phyloP scores from a whole-genome alignment of 768 basidiomycete species.

The Neoboletus brunneissimus region DNA sequence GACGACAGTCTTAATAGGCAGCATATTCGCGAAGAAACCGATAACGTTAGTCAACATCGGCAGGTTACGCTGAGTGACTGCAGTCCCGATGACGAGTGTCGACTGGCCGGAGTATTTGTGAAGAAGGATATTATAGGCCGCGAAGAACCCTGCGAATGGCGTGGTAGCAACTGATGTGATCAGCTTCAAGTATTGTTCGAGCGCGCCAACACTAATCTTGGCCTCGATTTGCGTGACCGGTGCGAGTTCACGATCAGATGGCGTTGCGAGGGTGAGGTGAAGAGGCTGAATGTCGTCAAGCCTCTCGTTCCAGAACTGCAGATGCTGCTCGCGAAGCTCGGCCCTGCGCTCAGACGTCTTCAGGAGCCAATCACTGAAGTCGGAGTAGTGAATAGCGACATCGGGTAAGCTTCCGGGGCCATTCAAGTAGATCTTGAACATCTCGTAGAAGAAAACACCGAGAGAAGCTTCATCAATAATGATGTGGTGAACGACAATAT shows the following conservation, averaged over 20 bases:
- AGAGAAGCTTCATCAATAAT: slow-evolving; percentile 31
- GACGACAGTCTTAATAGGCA: slow-evolving; percentile 29
- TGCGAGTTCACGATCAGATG: slow-evolving; percentile 26
- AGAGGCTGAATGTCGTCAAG: slow-evolving; percentile 17
- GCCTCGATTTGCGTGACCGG: slow-evolving; percentile 29
- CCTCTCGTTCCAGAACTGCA: slow-evolving; percentile 26
- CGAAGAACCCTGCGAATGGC: slow-evolving; percentile 31
- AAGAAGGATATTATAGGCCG: slow-evolving; percentile 32
- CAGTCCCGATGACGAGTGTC: slow-evolving; percentile 29
- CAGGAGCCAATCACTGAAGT: slow-evolving; percentile 25
- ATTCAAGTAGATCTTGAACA: slow-evolving; percentile 28
- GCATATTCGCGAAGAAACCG: slow-evolving; percentile 33
- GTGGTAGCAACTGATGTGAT: slow-evolving; percentile 19
- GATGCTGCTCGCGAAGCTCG: slow-evolving; percentile 24
- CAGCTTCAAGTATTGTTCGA: slow-evolving; percentile 21
- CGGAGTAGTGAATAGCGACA: slow-evolving; percentile 19
- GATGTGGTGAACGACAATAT: slow-evolving; percentile 31
- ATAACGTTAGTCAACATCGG: slow-evolving; percentile 26
- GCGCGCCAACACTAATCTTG: slow-evolving; percentile 17
- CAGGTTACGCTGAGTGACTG: slow-evolving; percentile 31
- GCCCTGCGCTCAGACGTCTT: slow-evolving; percentile 29
- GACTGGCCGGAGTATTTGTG: slow-evolving; percentile 33
- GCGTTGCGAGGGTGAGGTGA: slow-evolving; percentile 26
- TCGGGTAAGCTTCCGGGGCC: slow-evolving; percentile 27
- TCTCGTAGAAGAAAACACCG: slow-evolving; percentile 31